Evolutionary conservation across 441 rosid genomes (phyloP).

Genomic region (Populus tomentosa): DNA sequence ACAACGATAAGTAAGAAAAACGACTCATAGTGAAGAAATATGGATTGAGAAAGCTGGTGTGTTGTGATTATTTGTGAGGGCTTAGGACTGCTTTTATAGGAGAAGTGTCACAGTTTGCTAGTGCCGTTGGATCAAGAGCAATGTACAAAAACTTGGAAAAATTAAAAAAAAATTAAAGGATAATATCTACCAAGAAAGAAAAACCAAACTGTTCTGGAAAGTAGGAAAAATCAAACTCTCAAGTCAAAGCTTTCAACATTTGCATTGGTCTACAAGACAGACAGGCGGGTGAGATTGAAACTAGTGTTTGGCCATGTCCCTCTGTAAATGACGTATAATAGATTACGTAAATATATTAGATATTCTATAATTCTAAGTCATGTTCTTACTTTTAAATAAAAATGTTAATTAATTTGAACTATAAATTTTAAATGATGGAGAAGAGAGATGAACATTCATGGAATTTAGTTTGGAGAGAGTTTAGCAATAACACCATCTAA

Average conservation of each 20-base stretch:
- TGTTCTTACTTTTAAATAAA: no score
- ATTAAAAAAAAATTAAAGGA: not conserved
- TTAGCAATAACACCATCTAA: no score
- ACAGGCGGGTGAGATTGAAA: not conserved
- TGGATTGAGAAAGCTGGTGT: not conserved
- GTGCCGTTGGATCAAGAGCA: not conserved
- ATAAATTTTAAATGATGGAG: no score
- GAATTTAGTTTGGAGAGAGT: no score
- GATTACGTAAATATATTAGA: no score
- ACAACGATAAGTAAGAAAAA: not conserved
- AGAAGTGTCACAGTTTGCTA: not conserved
- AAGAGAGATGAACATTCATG: not conserved
- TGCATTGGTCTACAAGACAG: not conserved
- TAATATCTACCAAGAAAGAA: not conserved
- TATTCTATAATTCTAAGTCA: no score
- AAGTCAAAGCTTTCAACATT: not conserved
- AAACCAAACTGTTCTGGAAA: not conserved
- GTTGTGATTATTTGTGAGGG: not conserved
- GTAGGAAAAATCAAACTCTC: not conserved
- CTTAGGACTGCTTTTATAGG: not conserved
- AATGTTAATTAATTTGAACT: no score
- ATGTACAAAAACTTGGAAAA: not conserved
- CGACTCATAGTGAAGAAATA: not conserved
- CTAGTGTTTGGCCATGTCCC: not conserved
- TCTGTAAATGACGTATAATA: no score